Evolutionary conservation across 768 basidiomycete genomes (phyloP), one percentile per base, ranked within the genome.

Genomic region (Suillus subalutaceus): DNA sequence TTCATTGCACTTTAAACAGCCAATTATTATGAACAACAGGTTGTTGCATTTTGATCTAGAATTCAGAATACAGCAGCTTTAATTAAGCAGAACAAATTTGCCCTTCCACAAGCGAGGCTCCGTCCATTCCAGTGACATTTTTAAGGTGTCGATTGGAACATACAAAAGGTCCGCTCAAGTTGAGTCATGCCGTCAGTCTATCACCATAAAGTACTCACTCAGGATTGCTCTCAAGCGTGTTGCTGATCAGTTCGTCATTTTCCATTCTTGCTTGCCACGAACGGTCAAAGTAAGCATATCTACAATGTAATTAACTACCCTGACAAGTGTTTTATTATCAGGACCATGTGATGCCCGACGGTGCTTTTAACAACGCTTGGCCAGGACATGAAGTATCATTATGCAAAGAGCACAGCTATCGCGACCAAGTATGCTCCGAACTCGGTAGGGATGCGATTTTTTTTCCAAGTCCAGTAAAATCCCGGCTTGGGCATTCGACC

Each of bases 331-430:
- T 41, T 40, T 4, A 26, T 58, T 41, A 41, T 16, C 40, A 60
- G 16, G 40, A 30, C 40, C 58, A 59, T 41, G 40, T 59, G 32
- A 13, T 35, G 59, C 59, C 43, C 59, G 7, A 30, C 26, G 59
- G 26, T 60, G 38, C 40, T 30, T 41, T 59, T 58, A 15, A 59
- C 38, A 26, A 40, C 5, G 23, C 23, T 59, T 41, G 10, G 9
- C 18, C 40, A 59, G 10, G 58, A 59, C 38, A 59, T 59, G 58
- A 59, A 59, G 26, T 59, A n/a, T 38, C 4, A 23, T 58, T 38
- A 50, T 50, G 37, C 40, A 40, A 40, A 41, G 16, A 56, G 23
- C 58, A 59, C 40, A 59, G 58, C 58, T 40, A 40, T 41, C 26
- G 23, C 58, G 38, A 43, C 41, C 30, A 43, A 60, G 26, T 16